Conservation (phyloP, 2,329 filamentous ascomycete species). For the Ophiocordyceps robertsii region DNA sequence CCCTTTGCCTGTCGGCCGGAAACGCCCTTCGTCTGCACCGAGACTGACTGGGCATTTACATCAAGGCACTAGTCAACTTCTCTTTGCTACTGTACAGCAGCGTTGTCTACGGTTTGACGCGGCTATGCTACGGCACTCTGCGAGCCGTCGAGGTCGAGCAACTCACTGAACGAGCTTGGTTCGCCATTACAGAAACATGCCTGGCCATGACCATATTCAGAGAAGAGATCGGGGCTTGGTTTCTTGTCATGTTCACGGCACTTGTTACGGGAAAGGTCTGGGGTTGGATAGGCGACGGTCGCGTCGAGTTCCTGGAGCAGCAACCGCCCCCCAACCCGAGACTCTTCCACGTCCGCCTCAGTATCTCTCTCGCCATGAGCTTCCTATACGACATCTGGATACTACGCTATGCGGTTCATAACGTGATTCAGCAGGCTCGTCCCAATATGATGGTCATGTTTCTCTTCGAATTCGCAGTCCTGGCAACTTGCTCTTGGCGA, state of each 20-base stretch:
- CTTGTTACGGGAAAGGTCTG: constrained; percentile 92
- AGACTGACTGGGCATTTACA: not conserved
- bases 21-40: not conserved
- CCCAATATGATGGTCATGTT: constrained; percentile 99
- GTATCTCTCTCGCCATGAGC: constrained; percentile 65
- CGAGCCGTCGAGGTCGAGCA: constrained; percentile 94
- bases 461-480: constrained; percentile 87
- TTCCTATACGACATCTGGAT: constrained; percentile 69
- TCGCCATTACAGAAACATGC: constrained; percentile 91
- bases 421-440: constrained; percentile 74
- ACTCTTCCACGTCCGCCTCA: constrained; percentile 75
- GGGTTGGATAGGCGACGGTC: constrained; percentile 94
- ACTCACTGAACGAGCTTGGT: constrained; percentile 95
- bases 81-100: constrained; percentile 68
- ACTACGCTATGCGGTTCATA: constrained; percentile 67
- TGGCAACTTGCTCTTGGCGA: constrained; percentile 67
- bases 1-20: constrained; percentile 1
- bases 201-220: constrained; percentile 97
- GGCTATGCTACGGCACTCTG: constrained; percentile 78
- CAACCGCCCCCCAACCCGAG: constrained; percentile 82
- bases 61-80: constrained; percentile 79
- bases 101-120: constrained; percentile 76
- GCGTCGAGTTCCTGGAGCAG: constrained; percentile 89
- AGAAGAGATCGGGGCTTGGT: constrained; percentile 88
- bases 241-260: constrained; percentile 90